phyloP scores from a whole-genome alignment of 1,284 basidiomycete species.

The Apiotrichum akiyoshidainum region DNA sequence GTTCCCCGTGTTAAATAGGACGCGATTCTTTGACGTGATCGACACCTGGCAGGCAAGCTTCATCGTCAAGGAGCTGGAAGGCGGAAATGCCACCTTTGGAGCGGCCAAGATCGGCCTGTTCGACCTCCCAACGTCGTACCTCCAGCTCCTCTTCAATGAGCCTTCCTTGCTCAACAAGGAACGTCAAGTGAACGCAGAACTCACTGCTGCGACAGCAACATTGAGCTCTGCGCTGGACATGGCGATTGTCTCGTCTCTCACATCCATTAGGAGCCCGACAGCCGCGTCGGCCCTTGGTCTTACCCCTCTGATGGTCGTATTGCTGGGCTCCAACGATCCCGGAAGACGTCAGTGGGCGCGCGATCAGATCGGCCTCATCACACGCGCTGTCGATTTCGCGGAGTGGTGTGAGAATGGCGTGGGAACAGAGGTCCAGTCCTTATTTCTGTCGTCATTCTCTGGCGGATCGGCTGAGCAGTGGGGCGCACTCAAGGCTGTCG shows the following conservation, averaged over 20 bases:
- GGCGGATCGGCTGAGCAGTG: conserved; percentile 20
- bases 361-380: conserved; percentile 21
- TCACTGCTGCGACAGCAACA: conserved; percentile 25
- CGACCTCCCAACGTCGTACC: conserved; percentile 53
- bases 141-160: conserved; percentile 69
- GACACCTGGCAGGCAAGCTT: conserved; percentile 61
- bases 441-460: conserved; percentile 17
- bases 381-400: conserved; percentile 27
- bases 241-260: conserved; percentile 17
- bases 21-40: conserved; percentile 62
- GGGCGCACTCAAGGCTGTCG: conserved; percentile 21
- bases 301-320: conserved; percentile 26
- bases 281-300: conserved; percentile 25
- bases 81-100: conserved; percentile 15
- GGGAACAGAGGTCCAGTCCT: conserved; percentile 28
- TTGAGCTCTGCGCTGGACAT: conserved; percentile 49
- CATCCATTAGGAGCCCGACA: background rate
- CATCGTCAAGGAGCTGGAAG: conserved; percentile 24
- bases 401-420: conserved; percentile 35
- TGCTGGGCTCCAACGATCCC: conserved; percentile 24
- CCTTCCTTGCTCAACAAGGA: conserved; percentile 59
- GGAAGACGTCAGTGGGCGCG: conserved; percentile 30
- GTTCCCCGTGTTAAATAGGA: conserved; percentile 35
- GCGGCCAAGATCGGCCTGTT: conserved; percentile 23
- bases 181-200: background rate